Percentiles rank a stretch among this genome's conserved stretches.
Conservation (phyloP, 2,329 filamentous ascomycete genomes). For the Pseudogymnoascus sp. region DNA sequence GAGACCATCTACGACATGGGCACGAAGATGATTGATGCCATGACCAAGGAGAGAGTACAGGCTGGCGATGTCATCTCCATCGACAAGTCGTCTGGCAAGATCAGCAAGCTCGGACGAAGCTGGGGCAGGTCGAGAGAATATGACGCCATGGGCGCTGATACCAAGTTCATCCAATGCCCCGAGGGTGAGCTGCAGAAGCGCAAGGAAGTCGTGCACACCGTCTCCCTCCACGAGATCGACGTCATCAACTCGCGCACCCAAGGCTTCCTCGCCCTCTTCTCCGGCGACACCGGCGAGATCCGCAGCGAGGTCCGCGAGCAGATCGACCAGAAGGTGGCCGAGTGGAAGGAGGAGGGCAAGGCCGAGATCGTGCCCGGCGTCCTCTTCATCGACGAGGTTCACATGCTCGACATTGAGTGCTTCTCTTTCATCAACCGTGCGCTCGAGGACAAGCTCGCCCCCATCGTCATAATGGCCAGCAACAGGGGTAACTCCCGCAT, state of each 20-base stretch:
- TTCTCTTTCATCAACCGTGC: conserved; percentile 98
- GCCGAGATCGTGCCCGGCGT: conserved; percentile 96
- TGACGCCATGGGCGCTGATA: conserved; percentile 97
- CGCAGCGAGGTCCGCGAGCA: conserved; percentile 94
- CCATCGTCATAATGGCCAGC: conserved; percentile 98
- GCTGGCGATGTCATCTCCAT: conserved; percentile 97
- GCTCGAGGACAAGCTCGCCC: conserved; percentile 86
- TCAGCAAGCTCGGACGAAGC: conserved; percentile 90
- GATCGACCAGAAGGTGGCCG: conserved; percentile 97
- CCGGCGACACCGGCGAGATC: conserved; percentile 96
- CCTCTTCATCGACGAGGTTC: conserved; percentile 96
- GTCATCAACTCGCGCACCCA: conserved; percentile 99
- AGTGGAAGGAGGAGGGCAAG: conserved; percentile 99
- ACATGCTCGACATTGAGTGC: conserved; percentile 99
- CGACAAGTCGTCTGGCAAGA: conserved; percentile 96
- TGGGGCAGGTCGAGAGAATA: conserved; percentile 95
- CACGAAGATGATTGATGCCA: conserved; percentile 98
- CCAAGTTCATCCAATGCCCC: conserved; percentile 95
- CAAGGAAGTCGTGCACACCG: conserved; percentile 94
- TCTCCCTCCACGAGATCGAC: conserved; percentile 95
- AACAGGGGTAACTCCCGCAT: conserved; percentile 90
- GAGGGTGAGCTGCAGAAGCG: conserved; percentile 96
- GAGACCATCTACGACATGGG: conserved; percentile 99
- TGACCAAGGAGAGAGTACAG: conserved; percentile 99
- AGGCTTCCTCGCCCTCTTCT: conserved; percentile 94